Conservation (phyloP, 495 filamentous ascomycete genomes). For the Clohesyomyces aquaticus region DNA sequence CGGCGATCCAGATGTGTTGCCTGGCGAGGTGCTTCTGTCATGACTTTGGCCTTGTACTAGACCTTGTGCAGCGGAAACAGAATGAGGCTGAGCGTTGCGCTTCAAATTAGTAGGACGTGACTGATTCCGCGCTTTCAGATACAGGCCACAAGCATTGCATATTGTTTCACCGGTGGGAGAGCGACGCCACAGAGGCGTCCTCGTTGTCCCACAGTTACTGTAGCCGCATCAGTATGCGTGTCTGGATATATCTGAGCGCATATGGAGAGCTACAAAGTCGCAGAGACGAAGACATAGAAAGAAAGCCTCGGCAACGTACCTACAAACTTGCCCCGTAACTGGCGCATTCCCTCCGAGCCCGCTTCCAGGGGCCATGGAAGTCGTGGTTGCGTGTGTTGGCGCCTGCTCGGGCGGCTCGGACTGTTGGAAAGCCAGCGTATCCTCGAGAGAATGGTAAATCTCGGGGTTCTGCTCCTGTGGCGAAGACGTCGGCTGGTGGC, state of each 20-base stretch:
- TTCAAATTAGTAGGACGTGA: constrained; percentile 87
- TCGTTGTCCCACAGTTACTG: constrained; percentile 93
- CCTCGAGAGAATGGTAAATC: constrained; percentile 41
- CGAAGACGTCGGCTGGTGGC: background rate
- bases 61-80: constrained; percentile 23
- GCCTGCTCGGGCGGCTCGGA: constrained; percentile 15
- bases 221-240: background rate
- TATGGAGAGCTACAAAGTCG: background rate
- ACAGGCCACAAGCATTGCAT: constrained; percentile 97
- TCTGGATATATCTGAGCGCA: background rate
- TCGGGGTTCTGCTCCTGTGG: constrained; percentile 16
- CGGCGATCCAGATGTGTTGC: constrained; percentile 38
- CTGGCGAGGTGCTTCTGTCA: constrained; percentile 49
- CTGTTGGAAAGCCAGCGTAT: constrained; percentile 27
- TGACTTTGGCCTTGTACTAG: constrained; percentile 34
- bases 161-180: constrained; percentile 92
- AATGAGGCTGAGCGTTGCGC: constrained; percentile 46
- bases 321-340: constrained; percentile 37
- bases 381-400: constrained; percentile 10
- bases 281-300: background rate
- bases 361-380: constrained; percentile 10
- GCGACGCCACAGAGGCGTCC: constrained; percentile 91
- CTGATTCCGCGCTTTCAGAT: constrained; percentile 89
- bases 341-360: constrained; percentile 28
- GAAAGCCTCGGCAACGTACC: constrained; percentile 22